Base-by-base conservation (phyloP, 192 early-diverging fungal species). In the Coemansia sp. region DNA sequence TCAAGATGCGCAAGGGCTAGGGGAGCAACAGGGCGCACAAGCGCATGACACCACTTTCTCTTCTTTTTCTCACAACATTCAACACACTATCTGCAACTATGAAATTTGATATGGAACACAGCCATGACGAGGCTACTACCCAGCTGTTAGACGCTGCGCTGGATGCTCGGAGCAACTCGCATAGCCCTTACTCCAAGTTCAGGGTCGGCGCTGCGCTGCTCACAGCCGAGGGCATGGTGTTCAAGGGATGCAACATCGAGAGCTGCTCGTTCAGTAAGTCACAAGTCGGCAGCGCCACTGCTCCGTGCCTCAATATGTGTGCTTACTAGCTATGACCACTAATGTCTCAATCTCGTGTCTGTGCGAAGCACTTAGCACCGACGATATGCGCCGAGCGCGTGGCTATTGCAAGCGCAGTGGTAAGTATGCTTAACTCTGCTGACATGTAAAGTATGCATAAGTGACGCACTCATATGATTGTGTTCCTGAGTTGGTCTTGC, bases 331-430 rank as follows among this genome's bases (percentile, higher is more conserved):
- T 21, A 43, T 39, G 51, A 39, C 39, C 28, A 69, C 60, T 59
- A 39, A 37, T 34, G 31, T 16, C 33, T 3, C 14, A 31, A 31
- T 31, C 33, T n/a, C 34, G 53, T 33, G 5, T 16, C 24, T 11
- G 24, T 53, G 11, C 11, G 43, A 21, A 18, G 20, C 13, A 11
- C 38, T 40, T 72, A 76, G 65, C 85, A 45, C 93, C 87, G 13
- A 86, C 92, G 33, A 91, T 95, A 57, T 97, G 95, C 67, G 95
- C 93, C 40, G 95, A 97, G 78, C 85, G 94, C 39, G 93, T 93
- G 14, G 94, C 93, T 3, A 88, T 93, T 69, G 86, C 89, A 9
- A 96, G 93, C 67, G 95, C 94, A 23, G 89, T 97, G 60, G 89
- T 92, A 86, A 74, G 81, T 62, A 11, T 21, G 21, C 21, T 55